Evolutionary conservation across 192 early-diverging fungal species (phyloP), one percentile per base, ranked within the genome.

Genomic region (Linnemannia elongata): DNA sequence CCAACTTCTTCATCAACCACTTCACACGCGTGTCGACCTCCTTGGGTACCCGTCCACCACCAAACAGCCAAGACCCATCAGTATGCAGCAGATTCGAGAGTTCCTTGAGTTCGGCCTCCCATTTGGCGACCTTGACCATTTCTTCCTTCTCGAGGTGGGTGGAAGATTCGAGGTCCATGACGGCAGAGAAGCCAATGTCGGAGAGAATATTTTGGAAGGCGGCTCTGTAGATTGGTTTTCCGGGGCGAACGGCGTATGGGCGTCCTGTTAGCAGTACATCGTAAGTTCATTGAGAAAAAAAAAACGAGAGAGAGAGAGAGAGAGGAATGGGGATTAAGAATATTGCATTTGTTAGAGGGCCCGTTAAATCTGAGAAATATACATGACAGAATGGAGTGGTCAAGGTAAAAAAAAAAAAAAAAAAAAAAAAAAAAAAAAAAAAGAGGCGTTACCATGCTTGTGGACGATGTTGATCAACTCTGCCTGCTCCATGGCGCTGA

Each of bases 401-500:
- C 38, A 39, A 39, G 38, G 38, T 39, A 39, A 5, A 39, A 39
- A 6, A 4, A 39, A 39, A 39, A 4, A 3, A 36, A 18, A 10
- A 9, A 18, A 35, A 18, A n/a, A 41, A 41, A 41, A 41, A 41
- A 41, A 41, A 41, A 41, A 17, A 33, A 35, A 17, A 10, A 18
- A 7, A 27, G 15, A 38, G 1, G 3, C 4, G n/a, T 77, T 89
- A 94, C 92, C 95, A 91, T 98, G 91, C 63, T 94, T 85, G 74
- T 97, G 94, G 2, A 90, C 88, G 74, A 99, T 92, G 13, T 91
- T 89, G 49, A 99, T 97, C 49, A 99, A 89, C 74, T 97, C 97
- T n/a, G 95, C 95, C 60, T 96, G 93, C 87, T 98, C 97, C 94
- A 99, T 94, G 1, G 93, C 95, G 72, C 92, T 91, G 35, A 99